phyloP scores from a whole-genome alignment of 2,329 filamentous ascomycete species.

The Decorospora gaudefroyi region DNA sequence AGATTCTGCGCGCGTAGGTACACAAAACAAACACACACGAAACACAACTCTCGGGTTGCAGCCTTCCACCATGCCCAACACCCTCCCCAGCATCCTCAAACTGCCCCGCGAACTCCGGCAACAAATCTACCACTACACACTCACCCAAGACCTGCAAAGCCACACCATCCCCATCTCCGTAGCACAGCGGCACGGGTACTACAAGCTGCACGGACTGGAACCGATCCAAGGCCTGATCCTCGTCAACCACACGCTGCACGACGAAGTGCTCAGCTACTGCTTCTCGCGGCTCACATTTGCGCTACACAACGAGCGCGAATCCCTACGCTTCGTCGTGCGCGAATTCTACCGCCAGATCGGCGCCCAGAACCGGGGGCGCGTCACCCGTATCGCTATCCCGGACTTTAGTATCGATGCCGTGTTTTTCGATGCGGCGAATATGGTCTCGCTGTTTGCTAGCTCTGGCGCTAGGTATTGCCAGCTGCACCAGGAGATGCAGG shows the following conservation, averaged over 20 bases:
- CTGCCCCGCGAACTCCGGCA: constrained; percentile 3
- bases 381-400: background rate
- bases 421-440: background rate
- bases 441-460: background rate
- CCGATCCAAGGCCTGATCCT: background rate
- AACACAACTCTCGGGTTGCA: no score
- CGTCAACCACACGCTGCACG: background rate
- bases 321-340: background rate
- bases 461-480: background rate
- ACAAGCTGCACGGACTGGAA: background rate
- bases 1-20: no score
- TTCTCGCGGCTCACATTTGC: background rate
- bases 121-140: background rate
- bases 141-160: background rate
- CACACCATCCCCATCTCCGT: background rate
- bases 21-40: no score
- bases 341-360: constrained; percentile 1
- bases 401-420: constrained; percentile 1
- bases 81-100: background rate
- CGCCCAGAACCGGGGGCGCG: background rate
- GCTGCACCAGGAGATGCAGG: background rate
- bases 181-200: background rate
- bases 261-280: constrained; percentile 3
- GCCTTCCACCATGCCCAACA: background rate
- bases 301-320: background rate